phyloP scores from a whole-genome alignment of 192 early-diverging fungal species.

The Phycomyces blakesleeanus region DNA sequence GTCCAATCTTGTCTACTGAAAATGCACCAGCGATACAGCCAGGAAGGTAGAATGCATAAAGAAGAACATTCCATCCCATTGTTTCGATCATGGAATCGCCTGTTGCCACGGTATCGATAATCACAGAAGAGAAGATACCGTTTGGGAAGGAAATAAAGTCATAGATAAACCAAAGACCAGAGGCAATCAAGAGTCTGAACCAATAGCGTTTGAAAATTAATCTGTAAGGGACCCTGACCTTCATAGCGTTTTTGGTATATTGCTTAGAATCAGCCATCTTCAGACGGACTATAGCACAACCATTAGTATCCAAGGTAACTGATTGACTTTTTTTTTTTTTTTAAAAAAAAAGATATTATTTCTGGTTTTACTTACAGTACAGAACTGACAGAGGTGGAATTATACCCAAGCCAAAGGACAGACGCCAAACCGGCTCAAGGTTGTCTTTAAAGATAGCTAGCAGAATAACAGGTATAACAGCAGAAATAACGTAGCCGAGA shows the following conservation, averaged over 20 bases:
- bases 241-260: constrained; percentile 43
- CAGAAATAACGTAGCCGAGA: constrained; percentile 44
- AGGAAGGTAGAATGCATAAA: constrained; percentile 53
- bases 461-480: constrained; percentile 43
- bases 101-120: constrained; percentile 27
- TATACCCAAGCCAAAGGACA: constrained; percentile 49
- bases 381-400: constrained; percentile 45
- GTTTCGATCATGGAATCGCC: constrained; percentile 36
- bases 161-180: constrained; percentile 44
- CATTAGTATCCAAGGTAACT: not conserved
- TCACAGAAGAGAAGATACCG: constrained; percentile 41
- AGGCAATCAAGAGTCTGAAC: constrained; percentile 46
- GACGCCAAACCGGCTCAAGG: constrained; percentile 49
- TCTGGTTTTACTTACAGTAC: constrained; percentile 34
- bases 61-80: constrained; percentile 48
- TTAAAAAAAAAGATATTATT: no score
- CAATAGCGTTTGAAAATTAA: constrained; percentile 52
- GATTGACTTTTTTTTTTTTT: not conserved
- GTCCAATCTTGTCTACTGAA: constrained; percentile 48
- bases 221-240: constrained; percentile 46
- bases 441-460: constrained; percentile 45
- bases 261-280: constrained; percentile 50
- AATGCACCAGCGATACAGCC: constrained; percentile 49
- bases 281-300: constrained; percentile 46
- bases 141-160: constrained; percentile 43